These are phyloP conservation scores for Mucor velutinosus DNA, from an alignment of 371 early-diverging fungal species.

Conservation along the genomic window DNA sequence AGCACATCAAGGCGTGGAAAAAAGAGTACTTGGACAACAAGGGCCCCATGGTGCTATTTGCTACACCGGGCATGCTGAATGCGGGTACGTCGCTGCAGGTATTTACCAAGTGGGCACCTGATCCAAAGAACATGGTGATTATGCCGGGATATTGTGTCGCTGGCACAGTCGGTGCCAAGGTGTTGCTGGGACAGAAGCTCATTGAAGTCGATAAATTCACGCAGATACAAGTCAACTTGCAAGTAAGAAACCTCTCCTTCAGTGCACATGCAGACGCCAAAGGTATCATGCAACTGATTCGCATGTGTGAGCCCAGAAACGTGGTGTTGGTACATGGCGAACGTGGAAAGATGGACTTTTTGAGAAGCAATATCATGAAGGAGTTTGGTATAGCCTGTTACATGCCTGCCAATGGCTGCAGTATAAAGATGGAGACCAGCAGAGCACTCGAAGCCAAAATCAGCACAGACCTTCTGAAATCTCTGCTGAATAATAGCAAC, in stretches of 20 bases:
- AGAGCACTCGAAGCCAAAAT: conserved; percentile 60
- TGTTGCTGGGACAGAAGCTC: conserved; percentile 85
- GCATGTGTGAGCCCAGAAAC: conserved; percentile 90
- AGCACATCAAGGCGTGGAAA: conserved; percentile 87
- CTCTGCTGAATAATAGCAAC: conserved; percentile 14
- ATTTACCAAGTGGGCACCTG: conserved; percentile 89
- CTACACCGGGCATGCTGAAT: conserved; percentile 95
- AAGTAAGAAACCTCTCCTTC: conserved; percentile 96
- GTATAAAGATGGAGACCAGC: conserved; percentile 68
- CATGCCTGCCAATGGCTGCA: conserved; percentile 88
- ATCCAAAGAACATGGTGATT: conserved; percentile 91
- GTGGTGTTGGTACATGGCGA: conserved; percentile 99
- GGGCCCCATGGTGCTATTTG: conserved; percentile 94
- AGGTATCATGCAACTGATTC: conserved; percentile 97
- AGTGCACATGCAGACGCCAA: conserved; percentile 99
- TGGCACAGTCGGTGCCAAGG: conserved; percentile 95
- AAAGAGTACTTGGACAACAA: conserved; percentile 66
- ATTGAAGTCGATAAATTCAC: conserved; percentile 83
- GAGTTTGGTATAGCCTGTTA: conserved; percentile 87
- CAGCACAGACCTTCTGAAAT: conserved; percentile 55
- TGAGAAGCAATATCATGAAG: conserved; percentile 82
- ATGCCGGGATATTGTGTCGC: conserved; percentile 94
- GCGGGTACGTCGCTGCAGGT: conserved; percentile 82
- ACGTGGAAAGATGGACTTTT: conserved; percentile 83
- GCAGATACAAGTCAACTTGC: conserved; percentile 82